phyloP scores from a whole-genome alignment of 2,329 filamentous ascomycete genomes.

The Curvularia verruculosa region DNA sequence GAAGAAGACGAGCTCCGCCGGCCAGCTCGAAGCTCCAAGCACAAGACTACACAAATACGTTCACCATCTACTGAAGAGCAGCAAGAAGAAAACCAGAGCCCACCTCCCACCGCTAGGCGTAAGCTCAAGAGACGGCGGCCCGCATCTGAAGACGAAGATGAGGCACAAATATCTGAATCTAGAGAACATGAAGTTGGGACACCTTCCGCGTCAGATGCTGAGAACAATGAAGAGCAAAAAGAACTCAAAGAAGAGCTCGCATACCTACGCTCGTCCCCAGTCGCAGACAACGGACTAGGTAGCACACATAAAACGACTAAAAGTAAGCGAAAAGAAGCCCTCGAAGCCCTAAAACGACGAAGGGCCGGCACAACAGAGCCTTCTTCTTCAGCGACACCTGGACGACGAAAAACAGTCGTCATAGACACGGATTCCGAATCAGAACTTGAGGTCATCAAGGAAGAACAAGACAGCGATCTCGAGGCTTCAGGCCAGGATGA shows the following conservation, averaged over 20 bases:
- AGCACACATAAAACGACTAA: constrained; percentile 35
- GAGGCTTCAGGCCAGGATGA: constrained; percentile 30
- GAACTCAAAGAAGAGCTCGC: constrained; percentile 56
- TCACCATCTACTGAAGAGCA: constrained; percentile 10
- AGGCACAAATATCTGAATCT: constrained; percentile 8
- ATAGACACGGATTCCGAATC: constrained; percentile 34
- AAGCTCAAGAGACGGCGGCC: constrained; percentile 9
- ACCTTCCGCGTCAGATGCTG: constrained; percentile 23
- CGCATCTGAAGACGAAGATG: constrained; percentile 8
- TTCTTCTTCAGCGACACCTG: constrained; percentile 33
- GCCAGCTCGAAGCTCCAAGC: neutral
- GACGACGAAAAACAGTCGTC: constrained; percentile 29
- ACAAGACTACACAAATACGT: neutral
- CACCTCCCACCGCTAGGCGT: constrained; percentile 11
- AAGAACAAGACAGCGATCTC: constrained; percentile 34
- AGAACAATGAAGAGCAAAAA: constrained; percentile 35
- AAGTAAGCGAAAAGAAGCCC: constrained; percentile 50
- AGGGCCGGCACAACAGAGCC: constrained; percentile 43
- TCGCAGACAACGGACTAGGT: constrained; percentile 33
- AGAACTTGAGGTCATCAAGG: constrained; percentile 43
- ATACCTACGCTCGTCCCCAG: constrained; percentile 49
- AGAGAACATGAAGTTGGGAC: constrained; percentile 33
- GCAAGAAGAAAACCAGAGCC: constrained; percentile 1
- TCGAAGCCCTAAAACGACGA: constrained; percentile 53
- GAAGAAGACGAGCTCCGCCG: constrained; percentile 8